Base-by-base conservation (phyloP, 1,284 basidiomycete species). In the Microbotryum lychnidis-dioicae region DNA sequence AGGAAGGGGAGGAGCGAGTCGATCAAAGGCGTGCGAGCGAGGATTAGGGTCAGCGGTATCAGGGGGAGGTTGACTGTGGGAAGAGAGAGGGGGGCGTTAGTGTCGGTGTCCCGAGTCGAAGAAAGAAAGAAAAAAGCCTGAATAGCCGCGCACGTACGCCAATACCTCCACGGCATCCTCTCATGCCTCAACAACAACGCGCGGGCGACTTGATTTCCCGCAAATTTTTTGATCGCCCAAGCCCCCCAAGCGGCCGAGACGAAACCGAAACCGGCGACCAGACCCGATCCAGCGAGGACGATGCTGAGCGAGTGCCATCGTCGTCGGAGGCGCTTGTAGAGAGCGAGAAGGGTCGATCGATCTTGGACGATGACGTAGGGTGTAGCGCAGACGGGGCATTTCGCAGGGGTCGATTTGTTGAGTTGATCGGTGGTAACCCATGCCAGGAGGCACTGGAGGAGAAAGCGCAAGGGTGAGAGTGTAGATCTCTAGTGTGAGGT, bases 301-400 rank as follows among this genome's bases (percentile, higher is more conserved):
- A 51, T 29, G 12, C 18, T 56, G 10, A 57, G 20, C n/a, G 60
- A 46, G 61, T 69, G 46, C 21, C 86, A 67, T 1, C 76, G 56
- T 46, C 72, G 76, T 70, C 85, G 83, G 8, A 80, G 74, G 1
- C 75, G 65, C 46, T 82, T 76, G 58, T 87, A 69, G 16, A 82
- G 53, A 16, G 77, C 74, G 37, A 89, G 76, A 0, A 81, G 47
- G 12, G 75, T 57, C 0, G 84, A 83, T 50, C 82, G 81, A 4
- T 83, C 74, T 74, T 86, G 86, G 65, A 82, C 80, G 53, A 89
- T 73, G 69, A 83, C 80, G 72, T 89, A 89, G 44, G 72, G 71
- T 0, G 82, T 77, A 6, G 82, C 80, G 66, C 87, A 89, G 68
- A 89, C 87, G 0, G 87, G 87, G 70, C 87, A 90, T 70, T 50